phyloP scores from a whole-genome alignment of 2,329 filamentous ascomycete species.

The Claviceps digitariae region DNA sequence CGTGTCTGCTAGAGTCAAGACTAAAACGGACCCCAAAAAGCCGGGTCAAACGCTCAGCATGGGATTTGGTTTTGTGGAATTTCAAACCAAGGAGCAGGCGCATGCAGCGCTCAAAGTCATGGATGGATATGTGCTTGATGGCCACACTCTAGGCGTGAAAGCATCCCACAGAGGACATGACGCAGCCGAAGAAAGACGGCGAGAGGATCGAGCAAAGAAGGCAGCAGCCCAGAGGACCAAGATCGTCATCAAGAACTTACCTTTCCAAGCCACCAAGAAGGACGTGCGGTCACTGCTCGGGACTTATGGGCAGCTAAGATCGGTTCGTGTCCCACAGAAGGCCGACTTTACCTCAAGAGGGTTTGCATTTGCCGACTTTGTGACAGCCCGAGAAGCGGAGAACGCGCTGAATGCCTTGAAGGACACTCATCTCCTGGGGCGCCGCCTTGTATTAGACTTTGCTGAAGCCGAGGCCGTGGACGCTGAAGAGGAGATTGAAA shows the following conservation, averaged over 20 bases:
- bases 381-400: slow-evolving; percentile 74
- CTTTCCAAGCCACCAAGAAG: slow-evolving; percentile 89
- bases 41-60: slow-evolving; percentile 81
- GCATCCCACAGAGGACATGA: slow-evolving; percentile 78
- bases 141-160: slow-evolving; percentile 73
- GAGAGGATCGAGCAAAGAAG: slow-evolving; percentile 75
- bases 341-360: slow-evolving; percentile 80
- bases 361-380: slow-evolving; percentile 95
- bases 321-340: slow-evolving; percentile 89
- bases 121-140: slow-evolving; percentile 79
- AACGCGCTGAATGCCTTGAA: slow-evolving; percentile 84
- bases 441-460: slow-evolving; percentile 81
- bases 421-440: slow-evolving; percentile 85
- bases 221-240: slow-evolving; percentile 66
- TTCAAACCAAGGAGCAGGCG: slow-evolving; percentile 63
- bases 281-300: slow-evolving; percentile 77
- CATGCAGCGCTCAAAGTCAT: slow-evolving; percentile 70
- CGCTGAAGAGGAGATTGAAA: slow-evolving; percentile 88
- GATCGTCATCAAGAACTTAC: slow-evolving; percentile 95
- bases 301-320: slow-evolving; percentile 82
- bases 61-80: slow-evolving; percentile 94
- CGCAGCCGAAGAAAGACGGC: slow-evolving; percentile 73
- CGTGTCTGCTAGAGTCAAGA: slow-evolving; percentile 80
- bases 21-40: slow-evolving; percentile 83
- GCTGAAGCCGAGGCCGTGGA: slow-evolving; percentile 79